Conservation (phyloP, 345 rosid genomes). For the Eucalyptus camaldulensis region DNA sequence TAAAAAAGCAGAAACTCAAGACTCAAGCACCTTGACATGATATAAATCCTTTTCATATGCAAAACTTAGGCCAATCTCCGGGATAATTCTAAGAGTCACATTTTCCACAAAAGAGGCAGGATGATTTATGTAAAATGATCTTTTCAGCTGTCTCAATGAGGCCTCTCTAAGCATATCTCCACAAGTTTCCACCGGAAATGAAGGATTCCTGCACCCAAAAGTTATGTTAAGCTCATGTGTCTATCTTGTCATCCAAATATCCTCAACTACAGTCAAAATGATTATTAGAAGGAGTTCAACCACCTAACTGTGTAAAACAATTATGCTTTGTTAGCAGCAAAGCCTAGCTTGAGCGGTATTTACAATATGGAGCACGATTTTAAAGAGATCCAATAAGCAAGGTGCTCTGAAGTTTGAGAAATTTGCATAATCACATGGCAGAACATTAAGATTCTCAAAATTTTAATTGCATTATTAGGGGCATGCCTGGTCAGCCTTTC, state of each 20-base stretch:
- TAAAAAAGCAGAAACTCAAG: neutral
- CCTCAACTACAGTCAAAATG: neutral
- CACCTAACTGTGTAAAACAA: neutral
- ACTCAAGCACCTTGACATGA: neutral
- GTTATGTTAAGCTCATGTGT: neutral
- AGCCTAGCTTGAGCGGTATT: neutral
- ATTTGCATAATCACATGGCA: neutral
- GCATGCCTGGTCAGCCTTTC: neutral
- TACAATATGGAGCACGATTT: neutral
- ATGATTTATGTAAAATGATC: neutral
- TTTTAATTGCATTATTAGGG: neutral
- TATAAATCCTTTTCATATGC: neutral
- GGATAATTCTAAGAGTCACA: neutral
- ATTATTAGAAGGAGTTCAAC: neutral
- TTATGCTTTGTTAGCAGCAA: neutral
- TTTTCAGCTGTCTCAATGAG: neutral
- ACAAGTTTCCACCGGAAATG: neutral
- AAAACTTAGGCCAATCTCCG: neutral
- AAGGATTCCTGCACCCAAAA: neutral
- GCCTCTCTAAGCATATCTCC: neutral
- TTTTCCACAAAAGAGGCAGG: constrained; percentile 1
- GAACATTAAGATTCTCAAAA: neutral
- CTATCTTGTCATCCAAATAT: neutral
- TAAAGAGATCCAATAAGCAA: neutral
- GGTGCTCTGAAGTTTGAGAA: neutral